phyloP scores from a whole-genome alignment of 2,329 filamentous ascomycete genomes.

The Aciculosporium take region DNA sequence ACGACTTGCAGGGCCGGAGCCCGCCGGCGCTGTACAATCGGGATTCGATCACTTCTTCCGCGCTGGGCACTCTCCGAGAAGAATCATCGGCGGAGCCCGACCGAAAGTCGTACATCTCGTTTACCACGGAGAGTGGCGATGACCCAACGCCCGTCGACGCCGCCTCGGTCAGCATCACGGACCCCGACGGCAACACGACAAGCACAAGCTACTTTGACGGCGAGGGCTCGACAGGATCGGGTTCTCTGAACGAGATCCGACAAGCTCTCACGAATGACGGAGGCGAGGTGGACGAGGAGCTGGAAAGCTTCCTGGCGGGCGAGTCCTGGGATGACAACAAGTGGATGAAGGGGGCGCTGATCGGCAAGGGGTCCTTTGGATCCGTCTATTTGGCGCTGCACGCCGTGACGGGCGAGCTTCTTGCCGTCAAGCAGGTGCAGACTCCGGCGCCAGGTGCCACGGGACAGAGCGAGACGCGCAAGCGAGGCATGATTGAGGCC shows the following conservation, averaged over 20 bases:
- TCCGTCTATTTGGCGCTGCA: slow-evolving; percentile 91
- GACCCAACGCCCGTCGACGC: slow-evolving; percentile 32
- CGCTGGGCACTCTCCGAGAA: slow-evolving; percentile 81
- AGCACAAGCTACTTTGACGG: slow-evolving; percentile 79
- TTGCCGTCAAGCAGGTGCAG: slow-evolving; percentile 97
- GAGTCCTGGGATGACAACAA: slow-evolving; percentile 95
- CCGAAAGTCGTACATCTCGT: slow-evolving; percentile 91
- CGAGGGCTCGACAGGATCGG: slow-evolving; percentile 53
- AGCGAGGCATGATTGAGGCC: slow-evolving; percentile 96
- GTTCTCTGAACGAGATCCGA: slow-evolving; percentile 70
- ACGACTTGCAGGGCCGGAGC: slow-evolving; percentile 35
- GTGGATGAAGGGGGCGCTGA: slow-evolving; percentile 98
- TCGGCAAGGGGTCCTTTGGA: slow-evolving; percentile 93
- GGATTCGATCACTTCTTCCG: slow-evolving; percentile 78
- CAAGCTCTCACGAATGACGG: slow-evolving; percentile 80
- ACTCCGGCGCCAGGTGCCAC: slow-evolving; percentile 65
- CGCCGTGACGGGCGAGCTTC: slow-evolving; percentile 88
- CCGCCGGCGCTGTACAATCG: slow-evolving; percentile 45
- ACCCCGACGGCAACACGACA: slow-evolving; percentile 57
- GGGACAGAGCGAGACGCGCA: slow-evolving; percentile 72
- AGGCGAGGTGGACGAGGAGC: slow-evolving; percentile 78
- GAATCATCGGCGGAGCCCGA: slow-evolving; percentile 78
- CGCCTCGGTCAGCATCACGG: slow-evolving; percentile 56
- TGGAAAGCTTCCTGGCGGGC: slow-evolving; percentile 78
- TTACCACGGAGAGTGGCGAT: slow-evolving; percentile 56